phyloP scores from a whole-genome alignment of 345 rosid species.

The Euphorbia lathyris region DNA sequence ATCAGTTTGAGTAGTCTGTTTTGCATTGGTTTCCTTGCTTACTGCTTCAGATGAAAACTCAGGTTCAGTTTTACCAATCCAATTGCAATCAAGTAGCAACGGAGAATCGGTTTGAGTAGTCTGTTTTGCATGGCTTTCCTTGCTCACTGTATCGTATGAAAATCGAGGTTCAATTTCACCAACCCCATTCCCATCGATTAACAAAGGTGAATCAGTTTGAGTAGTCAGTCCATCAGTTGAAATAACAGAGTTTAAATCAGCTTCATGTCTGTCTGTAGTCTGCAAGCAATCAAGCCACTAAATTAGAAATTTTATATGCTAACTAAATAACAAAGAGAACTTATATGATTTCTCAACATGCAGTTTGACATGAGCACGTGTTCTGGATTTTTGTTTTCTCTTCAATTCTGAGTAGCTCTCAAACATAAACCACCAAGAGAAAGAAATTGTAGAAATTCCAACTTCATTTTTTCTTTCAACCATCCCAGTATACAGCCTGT shows the following conservation, averaged over 20 bases:
- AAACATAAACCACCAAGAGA: background rate
- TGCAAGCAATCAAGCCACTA: conserved; percentile 22
- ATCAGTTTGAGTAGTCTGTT: conserved; percentile 29
- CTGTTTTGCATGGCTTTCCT: conserved; percentile 27
- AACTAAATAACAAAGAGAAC: background rate
- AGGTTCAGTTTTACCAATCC: conserved; percentile 27
- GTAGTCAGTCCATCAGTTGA: conserved; percentile 30
- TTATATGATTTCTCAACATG: background rate
- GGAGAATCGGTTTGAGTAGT: conserved; percentile 25
- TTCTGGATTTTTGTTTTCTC: background rate
- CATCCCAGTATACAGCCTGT: conserved; percentile 26
- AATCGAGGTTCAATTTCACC: conserved; percentile 25
- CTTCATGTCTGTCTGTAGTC: conserved; percentile 27
- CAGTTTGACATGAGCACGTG: background rate
- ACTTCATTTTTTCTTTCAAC: background rate
- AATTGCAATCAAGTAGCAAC: conserved; percentile 18
- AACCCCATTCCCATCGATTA: conserved; percentile 21
- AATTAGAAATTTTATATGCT: conserved; percentile 17
- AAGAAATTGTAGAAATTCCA: background rate
- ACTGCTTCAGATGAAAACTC: conserved; percentile 22
- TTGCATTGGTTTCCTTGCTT: conserved; percentile 17
- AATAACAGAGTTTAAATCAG: conserved; percentile 22
- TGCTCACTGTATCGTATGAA: conserved; percentile 19
- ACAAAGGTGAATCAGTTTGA: conserved; percentile 20
- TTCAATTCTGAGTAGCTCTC: background rate